Conservation (phyloP, 257 asterid genomes). For the Solanum chilense region DNA sequence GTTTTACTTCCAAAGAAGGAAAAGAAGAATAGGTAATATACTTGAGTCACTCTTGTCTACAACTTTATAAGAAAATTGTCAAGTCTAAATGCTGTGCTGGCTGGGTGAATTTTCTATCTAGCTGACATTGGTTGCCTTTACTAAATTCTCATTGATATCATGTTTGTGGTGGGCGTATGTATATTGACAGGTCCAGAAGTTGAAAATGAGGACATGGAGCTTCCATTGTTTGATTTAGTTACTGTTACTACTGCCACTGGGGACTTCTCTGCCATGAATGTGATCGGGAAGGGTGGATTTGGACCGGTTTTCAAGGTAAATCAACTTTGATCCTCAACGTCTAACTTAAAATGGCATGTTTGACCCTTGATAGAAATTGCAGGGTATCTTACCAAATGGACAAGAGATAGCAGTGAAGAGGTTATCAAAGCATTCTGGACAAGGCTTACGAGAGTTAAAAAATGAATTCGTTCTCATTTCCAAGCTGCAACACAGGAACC, state of each 20-base stretch:
- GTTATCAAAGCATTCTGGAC: background rate
- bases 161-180: background rate
- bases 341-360: too few species aligned
- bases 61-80: background rate
- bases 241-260: background rate
- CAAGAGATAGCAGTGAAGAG: conserved; percentile 9
- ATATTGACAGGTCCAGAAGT: background rate
- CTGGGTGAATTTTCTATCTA: background rate
- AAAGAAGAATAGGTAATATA: background rate
- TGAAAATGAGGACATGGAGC: background rate
- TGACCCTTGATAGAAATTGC: background rate
- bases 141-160: background rate
- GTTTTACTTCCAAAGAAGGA: background rate
- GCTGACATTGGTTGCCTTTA: background rate
- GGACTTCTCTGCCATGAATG: background rate
- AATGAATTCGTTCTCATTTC: conserved; percentile 5
- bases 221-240: background rate
- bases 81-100: background rate
- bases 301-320: background rate
- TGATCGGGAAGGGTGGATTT: conserved; percentile 3
- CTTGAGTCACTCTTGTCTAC: background rate
- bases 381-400: conserved; percentile 3
- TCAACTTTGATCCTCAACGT: background rate
- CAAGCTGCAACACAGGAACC: conserved; percentile 11
- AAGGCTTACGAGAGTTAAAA: background rate